Evolutionary conservation across 2,329 filamentous ascomycete species (phyloP), one percentile per base, ranked within the genome.

Genomic region (Claviceps capensis): DNA sequence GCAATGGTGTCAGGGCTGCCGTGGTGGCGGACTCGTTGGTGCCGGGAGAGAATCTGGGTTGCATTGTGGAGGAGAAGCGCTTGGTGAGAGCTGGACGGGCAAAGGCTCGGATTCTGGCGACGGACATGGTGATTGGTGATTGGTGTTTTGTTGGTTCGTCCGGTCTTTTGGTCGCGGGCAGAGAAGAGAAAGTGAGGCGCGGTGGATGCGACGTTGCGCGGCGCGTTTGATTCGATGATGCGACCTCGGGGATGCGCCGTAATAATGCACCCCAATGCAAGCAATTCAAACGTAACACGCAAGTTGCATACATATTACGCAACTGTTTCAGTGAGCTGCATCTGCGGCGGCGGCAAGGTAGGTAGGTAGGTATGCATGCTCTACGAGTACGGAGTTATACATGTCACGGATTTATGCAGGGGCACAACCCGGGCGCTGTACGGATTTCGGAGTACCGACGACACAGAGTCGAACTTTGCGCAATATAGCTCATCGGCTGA

Each of bases 21-120:
- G 62, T 59, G 47, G 73, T 57, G 19, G 61, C 60, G 3, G 63
- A 54, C 53, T 67, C 65, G 55, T 79, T 71, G 5, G 71, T 70
- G 53, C 72, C 74, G 30, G 68, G 57, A 2, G 75, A 71, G 63
- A 78, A 78, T 53, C 59, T 61, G 40, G 67, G 65, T 16, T 60
- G 63, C 38, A 63, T 65, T 23, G 56, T 54, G 40, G 58, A 55
- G 6, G 50, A 52, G 57, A 19, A 26, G 6, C 40, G 52, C 26
- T 30, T 46, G 3, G 50, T 17, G 30, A 36, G 36, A n/a, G 47
- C n/a, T 9, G 46, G 7, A 34, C 42, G 46, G 48, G 41, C 47
- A 19, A 48, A 19, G 37, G 36, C 37, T 16, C 7, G 41, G 45
- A 22, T n/a, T 47, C 45, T 47, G 13, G 34, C n/a, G 19, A 14